Evolutionary conservation across 768 basidiomycete species (phyloP), one percentile per base, ranked within the genome.

Genomic region (Serendipita indica): DNA sequence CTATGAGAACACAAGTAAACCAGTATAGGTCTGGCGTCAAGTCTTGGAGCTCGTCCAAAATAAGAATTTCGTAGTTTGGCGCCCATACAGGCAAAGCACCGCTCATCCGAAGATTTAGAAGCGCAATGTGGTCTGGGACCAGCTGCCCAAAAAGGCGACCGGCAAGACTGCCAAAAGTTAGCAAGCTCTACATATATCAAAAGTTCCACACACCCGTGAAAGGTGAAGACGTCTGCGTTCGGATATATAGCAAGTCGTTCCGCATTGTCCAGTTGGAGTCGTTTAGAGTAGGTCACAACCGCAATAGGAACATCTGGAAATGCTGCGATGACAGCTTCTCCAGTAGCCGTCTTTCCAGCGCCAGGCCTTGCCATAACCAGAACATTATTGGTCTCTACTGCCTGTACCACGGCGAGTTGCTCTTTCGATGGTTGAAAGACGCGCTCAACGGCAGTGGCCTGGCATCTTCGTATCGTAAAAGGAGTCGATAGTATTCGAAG

Each of bases 41-140:
- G 33, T 60, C 59, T 25, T 60, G 59, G 6, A 60, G 28, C 20
- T 60, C 59, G 33, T 60, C 59, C 10, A 60, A 34, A 22, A 60
- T 37, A 27, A 60, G 30, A 39, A 33, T 33, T 18, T 35, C 45
- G 33, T 52, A 60, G n/a, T 30, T 28, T 34, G 46, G 59, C 16
- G 13, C 35, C 46, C 28, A 52, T 2, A 33, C 33, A n/a, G 59
- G 46, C 16, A 14, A 6, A 4, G 16, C 22, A n/a, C 35, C 25
- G 7, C 25, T 10, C 5, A 20, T n/a, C 16, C 59, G 46, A 10
- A 60, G 46, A 16, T 33, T 18, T 16, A 10, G 59, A 12, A 60
- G 33, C 12, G 22, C 5, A 13, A 6, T 25, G 33, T 60, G 45
- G 34, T 52, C 33, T n/a, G 49, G 13, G 12, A 54, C 33, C 2